These are phyloP conservation scores for Rutstroemia sp. DNA, from an alignment of 2,329 filamentous ascomycete species.

Conservation along the genomic window DNA sequence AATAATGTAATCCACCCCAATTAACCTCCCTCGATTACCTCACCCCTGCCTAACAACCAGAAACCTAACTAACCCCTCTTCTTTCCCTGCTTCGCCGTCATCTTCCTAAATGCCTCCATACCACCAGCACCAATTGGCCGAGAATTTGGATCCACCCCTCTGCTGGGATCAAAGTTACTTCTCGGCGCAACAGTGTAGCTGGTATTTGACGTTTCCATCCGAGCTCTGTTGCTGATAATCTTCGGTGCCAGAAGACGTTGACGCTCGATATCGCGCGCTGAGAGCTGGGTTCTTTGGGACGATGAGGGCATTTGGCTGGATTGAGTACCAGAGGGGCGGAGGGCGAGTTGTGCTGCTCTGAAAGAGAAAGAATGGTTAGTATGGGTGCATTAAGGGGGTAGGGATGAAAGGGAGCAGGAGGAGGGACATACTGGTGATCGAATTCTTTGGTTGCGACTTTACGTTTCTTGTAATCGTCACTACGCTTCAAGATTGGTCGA, in stretches of 20 bases:
- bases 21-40: too few relatives aligned
- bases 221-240: conserved; percentile 47
- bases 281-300: conserved; percentile 22
- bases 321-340: conserved; percentile 26
- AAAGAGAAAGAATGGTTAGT: conserved; percentile 9
- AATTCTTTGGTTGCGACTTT: conserved; percentile 56
- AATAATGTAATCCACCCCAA: too few relatives aligned
- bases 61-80: conserved; percentile 1
- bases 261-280: conserved; percentile 38
- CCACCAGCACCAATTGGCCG: conserved; percentile 56
- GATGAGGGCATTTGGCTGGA: conserved; percentile 20
- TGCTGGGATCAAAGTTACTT: conserved; percentile 51
- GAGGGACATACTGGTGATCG: conserved; percentile 48
- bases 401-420: not conserved
- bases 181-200: conserved; percentile 33
- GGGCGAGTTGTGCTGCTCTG: conserved; percentile 29
- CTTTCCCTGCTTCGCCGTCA: conserved; percentile 54
- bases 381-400: not conserved
- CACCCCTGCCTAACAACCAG: too few relatives aligned
- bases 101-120: conserved; percentile 57
- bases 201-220: conserved; percentile 31
- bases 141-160: conserved; percentile 39
- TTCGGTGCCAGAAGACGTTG: conserved; percentile 52
- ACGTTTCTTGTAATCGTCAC: conserved; percentile 89
- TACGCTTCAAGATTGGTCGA: conserved; percentile 84